phyloP scores from a whole-genome alignment of 2,329 filamentous ascomycete genomes.

The Chlorencoelia australis region DNA sequence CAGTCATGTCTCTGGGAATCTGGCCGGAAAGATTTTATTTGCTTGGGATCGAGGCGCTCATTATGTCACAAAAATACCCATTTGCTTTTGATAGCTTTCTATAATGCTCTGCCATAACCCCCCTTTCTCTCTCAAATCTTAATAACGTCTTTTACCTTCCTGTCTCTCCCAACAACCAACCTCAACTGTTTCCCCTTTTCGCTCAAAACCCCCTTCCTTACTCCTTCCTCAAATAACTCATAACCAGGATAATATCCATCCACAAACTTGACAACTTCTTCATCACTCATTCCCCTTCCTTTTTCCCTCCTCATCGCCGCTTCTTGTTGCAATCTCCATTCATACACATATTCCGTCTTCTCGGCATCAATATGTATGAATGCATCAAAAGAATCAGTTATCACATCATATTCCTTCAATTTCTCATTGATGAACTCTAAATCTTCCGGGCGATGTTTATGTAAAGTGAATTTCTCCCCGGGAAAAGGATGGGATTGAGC shows the following conservation, averaged over 20 bases:
- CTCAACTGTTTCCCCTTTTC: slow-evolving; percentile 36
- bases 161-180: slow-evolving; percentile 37
- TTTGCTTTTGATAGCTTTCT: slow-evolving; percentile 5
- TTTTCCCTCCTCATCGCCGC: slow-evolving; percentile 43
- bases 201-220: slow-evolving; percentile 39
- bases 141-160: slow-evolving; percentile 32
- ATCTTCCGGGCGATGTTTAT: slow-evolving; percentile 42
- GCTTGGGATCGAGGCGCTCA: too few species aligned
- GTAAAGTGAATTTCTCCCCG: slow-evolving; percentile 38
- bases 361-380: slow-evolving; percentile 57
- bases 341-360: slow-evolving; percentile 52
- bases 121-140: slow-evolving; percentile 12
- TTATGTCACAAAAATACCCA: slow-evolving; percentile 9
- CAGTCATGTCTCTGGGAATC: too few species aligned
- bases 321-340: slow-evolving; percentile 59
- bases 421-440: slow-evolving; percentile 50
- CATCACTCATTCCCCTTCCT: slow-evolving; percentile 54
- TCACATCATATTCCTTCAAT: slow-evolving; percentile 45
- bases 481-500: too few species aligned
- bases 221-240: slow-evolving; percentile 40
- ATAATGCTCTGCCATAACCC: not conserved
- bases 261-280: slow-evolving; percentile 55
- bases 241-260: slow-evolving; percentile 48
- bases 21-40: too few species aligned
- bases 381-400: slow-evolving; percentile 50